phyloP scores from a whole-genome alignment of 1,284 basidiomycete species.

The Apiotrichum veenhuisii region DNA sequence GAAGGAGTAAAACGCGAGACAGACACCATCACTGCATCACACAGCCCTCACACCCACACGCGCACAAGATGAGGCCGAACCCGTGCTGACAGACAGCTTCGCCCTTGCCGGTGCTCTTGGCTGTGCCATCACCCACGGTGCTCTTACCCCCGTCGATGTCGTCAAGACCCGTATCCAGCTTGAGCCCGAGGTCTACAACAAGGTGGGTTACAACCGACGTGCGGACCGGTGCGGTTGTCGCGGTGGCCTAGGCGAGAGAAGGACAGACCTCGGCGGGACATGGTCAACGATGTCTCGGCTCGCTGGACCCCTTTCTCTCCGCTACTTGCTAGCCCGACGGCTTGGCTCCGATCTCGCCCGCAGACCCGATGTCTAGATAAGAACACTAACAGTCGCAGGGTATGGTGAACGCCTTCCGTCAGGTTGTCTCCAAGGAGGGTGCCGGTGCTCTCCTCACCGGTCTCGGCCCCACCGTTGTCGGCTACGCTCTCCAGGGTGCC shows the following conservation, averaged over 20 bases:
- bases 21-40: too few relatives aligned
- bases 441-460: conserved; percentile 86
- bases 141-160: conserved; percentile 87
- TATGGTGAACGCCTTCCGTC: conserved; percentile 66
- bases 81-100: conserved; percentile 42
- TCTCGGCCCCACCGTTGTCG: conserved; percentile 83
- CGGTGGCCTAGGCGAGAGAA: neutral
- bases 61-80: neutral
- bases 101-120: conserved; percentile 82
- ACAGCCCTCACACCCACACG: too few relatives aligned
- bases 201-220: conserved; percentile 40
- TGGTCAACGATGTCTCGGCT: too few relatives aligned
- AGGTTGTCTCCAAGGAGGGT: conserved; percentile 78
- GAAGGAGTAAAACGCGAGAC: too few relatives aligned
- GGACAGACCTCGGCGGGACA: too few relatives aligned
- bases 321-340: too few relatives aligned
- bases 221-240: neutral
- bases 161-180: conserved; percentile 99
- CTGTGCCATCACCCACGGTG: conserved; percentile 90
- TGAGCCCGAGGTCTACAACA: conserved; percentile 57
- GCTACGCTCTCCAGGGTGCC: conserved; percentile 93
- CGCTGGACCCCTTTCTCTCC: too few relatives aligned
- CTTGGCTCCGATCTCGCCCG: neutral
- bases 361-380: neutral
- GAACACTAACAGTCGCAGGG: conserved; percentile 54